A percentile compares a stretch with the other conserved stretches of the same genome.
Evolutionary conservation across 208 protist species (phyloP).

Genomic region (Leishmania braziliensis): DNA sequence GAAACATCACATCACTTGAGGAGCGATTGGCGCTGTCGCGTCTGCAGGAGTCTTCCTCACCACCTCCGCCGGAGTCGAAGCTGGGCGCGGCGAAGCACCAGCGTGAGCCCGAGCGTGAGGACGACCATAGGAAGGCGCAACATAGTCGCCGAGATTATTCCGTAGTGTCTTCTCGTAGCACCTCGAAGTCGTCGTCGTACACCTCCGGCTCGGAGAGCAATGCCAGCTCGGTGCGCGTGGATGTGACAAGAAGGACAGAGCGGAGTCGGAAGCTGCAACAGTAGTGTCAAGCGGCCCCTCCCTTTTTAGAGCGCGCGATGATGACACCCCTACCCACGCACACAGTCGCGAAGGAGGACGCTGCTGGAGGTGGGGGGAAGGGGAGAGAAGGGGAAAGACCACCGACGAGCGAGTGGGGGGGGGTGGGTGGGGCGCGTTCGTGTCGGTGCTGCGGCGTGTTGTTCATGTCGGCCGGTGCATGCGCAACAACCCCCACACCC

Average conservation of each 20-base stretch:
- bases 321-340: not conserved
- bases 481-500: no score
- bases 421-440: not conserved
- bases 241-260: conserved; percentile 22
- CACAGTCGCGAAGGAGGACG: not conserved
- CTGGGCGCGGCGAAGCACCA: not conserved
- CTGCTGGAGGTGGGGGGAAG: not conserved
- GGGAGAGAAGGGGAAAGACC: not conserved
- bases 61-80: not conserved
- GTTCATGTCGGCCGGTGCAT: not conserved
- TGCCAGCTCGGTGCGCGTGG: conserved; percentile 45
- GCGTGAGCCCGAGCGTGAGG: not conserved
- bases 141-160: not conserved
- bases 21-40: conserved; percentile 35
- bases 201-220: conserved; percentile 29
- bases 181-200: not conserved
- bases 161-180: not conserved
- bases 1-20: conserved; percentile 16
- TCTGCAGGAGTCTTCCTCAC: conserved; percentile 1
- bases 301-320: not conserved
- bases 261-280: conserved; percentile 4
- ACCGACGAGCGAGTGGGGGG: not conserved
- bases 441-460: not conserved
- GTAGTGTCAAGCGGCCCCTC: not conserved
- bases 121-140: not conserved